phyloP scores from a whole-genome alignment of 208 protist genomes.

The Crithidia acanthocephali region DNA sequence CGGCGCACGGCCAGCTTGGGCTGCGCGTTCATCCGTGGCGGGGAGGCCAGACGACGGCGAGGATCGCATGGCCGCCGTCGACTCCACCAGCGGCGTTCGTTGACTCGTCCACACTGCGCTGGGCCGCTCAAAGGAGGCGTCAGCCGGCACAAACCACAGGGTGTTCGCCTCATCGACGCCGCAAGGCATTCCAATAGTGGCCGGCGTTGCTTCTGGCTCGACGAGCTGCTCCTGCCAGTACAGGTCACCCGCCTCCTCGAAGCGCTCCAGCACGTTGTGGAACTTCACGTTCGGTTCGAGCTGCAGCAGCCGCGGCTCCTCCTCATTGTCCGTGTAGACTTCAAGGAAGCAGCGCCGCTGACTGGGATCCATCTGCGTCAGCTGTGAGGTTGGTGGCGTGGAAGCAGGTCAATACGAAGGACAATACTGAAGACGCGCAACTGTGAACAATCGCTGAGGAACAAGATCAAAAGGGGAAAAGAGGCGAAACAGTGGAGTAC shows the following conservation, averaged over 20 bases:
- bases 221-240: conserved; percentile 42
- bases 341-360: conserved; percentile 43
- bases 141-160: conserved; percentile 33
- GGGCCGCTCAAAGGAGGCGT: neutral
- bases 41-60: neutral
- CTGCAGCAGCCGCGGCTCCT: conserved; percentile 49
- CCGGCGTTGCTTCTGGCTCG: conserved; percentile 32
- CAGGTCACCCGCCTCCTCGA: conserved; percentile 31
- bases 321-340: conserved; percentile 25
- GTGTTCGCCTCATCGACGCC: conserved; percentile 41
- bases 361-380: conserved; percentile 17
- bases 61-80: conserved; percentile 8
- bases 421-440: too few species aligned
- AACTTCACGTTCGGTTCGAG: conserved; percentile 49
- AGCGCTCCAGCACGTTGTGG: conserved; percentile 46
- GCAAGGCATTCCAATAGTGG: conserved; percentile 38
- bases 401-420: neutral
- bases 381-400: neutral
- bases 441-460: too few species aligned
- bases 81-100: conserved; percentile 12
- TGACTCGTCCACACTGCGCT: conserved; percentile 3
- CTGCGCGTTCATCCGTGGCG: neutral
- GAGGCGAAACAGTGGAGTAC: too few species aligned
- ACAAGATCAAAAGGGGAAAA: too few species aligned
- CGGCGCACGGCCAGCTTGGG: neutral